These are phyloP conservation scores for Kwoniella dendrophila DNA, from an alignment of 768 basidiomycete species.

Conservation along the genomic window DNA sequence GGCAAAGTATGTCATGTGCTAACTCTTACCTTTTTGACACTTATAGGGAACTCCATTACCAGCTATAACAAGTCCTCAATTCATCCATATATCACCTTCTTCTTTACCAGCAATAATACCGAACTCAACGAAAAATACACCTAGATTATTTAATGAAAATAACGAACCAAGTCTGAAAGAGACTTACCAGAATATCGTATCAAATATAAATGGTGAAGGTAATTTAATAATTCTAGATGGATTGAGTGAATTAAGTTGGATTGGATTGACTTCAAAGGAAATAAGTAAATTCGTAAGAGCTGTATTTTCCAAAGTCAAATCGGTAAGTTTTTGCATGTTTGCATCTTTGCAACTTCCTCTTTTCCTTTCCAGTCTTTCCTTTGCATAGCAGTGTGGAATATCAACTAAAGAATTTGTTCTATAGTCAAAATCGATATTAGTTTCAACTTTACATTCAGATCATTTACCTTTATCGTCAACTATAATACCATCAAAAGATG, in stretches of 20 bases:
- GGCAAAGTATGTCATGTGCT: too few species aligned
- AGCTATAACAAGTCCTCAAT: not conserved
- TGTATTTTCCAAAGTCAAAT: conserved; percentile 20
- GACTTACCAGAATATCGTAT: conserved; percentile 30
- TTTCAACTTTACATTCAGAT: conserved; percentile 50
- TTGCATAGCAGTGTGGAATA: not conserved
- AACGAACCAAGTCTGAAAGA: conserved; percentile 26
- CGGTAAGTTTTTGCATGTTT: too few species aligned
- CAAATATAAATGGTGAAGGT: not conserved
- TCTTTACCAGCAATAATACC: conserved; percentile 20
- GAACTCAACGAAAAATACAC: not conserved
- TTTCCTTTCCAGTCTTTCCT: not conserved
- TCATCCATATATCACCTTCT: conserved; percentile 38
- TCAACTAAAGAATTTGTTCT: not conserved
- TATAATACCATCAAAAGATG: conserved; percentile 2
- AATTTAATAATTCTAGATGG: conserved; percentile 47
- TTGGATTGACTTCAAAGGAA: conserved; percentile 33
- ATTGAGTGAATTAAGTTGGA: conserved; percentile 39
- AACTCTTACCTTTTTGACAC: too few species aligned
- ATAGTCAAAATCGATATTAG: conserved; percentile 31
- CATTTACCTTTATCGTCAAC: conserved; percentile 32
- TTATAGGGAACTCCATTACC: conserved; percentile 37
- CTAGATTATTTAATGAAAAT: conserved; percentile 32
- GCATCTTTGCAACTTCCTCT: too few species aligned
- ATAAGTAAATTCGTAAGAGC: conserved; percentile 44